These are phyloP conservation scores for Leccinum aurantiacum DNA, from an alignment of 768 basidiomycete genomes.

Conservation along the genomic window DNA sequence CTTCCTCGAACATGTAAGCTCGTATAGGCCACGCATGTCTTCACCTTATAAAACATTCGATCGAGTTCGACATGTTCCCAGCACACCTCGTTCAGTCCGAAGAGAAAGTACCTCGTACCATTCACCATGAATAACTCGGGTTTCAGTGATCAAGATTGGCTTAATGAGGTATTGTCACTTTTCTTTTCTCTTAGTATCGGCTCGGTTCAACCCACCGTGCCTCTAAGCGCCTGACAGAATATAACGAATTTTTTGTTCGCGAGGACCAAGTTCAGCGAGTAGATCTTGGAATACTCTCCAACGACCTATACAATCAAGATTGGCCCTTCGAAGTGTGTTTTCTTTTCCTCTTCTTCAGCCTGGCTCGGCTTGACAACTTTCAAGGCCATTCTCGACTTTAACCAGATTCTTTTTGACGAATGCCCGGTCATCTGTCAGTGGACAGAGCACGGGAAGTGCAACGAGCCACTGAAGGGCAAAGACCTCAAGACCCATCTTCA, in stretches of 20 bases:
- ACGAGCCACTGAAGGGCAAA: neutral
- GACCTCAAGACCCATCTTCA: slow-evolving; percentile 10
- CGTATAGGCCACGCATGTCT: neutral
- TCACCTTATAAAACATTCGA: slow-evolving; percentile 8
- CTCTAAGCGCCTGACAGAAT: slow-evolving; percentile 2
- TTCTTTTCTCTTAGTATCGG: neutral
- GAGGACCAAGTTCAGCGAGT: slow-evolving; percentile 5
- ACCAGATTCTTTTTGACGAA: slow-evolving; percentile 1
- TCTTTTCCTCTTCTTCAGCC: too few relatives aligned
- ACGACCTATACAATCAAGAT: neutral
- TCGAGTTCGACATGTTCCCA: neutral
- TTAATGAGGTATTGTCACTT: neutral
- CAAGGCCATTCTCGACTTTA: slow-evolving; percentile 10
- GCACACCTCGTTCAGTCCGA: neutral
- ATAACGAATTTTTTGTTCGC: neutral
- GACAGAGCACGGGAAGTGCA: slow-evolving; percentile 2
- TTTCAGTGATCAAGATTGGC: neutral
- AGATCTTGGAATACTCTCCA: neutral
- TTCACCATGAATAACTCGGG: neutral
- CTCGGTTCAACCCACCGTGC: neutral
- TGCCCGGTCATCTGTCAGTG: slow-evolving; percentile 3
- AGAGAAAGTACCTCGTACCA: neutral
- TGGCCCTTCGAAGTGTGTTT: slow-evolving; percentile 2
- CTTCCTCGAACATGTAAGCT: neutral
- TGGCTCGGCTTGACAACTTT: neutral